Percentiles rank a stretch among this genome's conserved stretches.
Evolutionary conservation across 345 rosid species (phyloP).

Genomic region (Arabidopsis arenosa): DNA sequence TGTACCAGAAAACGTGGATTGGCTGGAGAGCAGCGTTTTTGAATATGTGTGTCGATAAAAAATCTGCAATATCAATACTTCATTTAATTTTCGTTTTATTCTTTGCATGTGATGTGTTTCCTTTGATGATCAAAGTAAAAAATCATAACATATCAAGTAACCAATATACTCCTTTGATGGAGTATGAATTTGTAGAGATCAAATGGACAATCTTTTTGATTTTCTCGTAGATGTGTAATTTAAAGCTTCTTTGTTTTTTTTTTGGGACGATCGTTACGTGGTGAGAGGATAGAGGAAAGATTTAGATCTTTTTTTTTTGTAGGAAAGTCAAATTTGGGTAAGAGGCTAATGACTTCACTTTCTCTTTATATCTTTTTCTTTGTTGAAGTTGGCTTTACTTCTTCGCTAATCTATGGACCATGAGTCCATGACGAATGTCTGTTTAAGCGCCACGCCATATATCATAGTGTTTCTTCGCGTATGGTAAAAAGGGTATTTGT

Average conservation of each 20-base stretch:
- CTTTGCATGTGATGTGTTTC: conserved; percentile 43
- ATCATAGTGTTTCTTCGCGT: neutral
- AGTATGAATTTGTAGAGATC: neutral
- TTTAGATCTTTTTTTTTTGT: neutral
- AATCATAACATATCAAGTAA: too few relatives aligned
- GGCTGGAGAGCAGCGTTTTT: conserved; percentile 29
- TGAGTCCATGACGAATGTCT: conserved; percentile 18
- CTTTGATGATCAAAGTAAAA: neutral
- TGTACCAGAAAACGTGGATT: conserved; percentile 42
- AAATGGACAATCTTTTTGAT: too few relatives aligned
- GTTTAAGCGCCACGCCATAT: conserved; percentile 27
- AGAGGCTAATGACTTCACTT: conserved; percentile 14
- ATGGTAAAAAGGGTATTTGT: neutral
- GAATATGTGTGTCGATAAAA: neutral
- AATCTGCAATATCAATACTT: conserved; percentile 22
- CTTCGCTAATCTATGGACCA: conserved; percentile 17
- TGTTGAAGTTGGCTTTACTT: conserved; percentile 19
- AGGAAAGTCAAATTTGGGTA: conserved; percentile 19
- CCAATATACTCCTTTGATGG: too few relatives aligned
- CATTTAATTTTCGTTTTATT: conserved; percentile 25
- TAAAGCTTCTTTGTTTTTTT: conserved; percentile 14
- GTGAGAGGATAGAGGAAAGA: neutral
- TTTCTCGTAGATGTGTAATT: neutral
- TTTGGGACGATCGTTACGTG: conserved; percentile 5
- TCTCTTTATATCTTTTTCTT: conserved; percentile 12